Conservation (phyloP, 768 basidiomycete species). For the Tylopilus sp. region DNA sequence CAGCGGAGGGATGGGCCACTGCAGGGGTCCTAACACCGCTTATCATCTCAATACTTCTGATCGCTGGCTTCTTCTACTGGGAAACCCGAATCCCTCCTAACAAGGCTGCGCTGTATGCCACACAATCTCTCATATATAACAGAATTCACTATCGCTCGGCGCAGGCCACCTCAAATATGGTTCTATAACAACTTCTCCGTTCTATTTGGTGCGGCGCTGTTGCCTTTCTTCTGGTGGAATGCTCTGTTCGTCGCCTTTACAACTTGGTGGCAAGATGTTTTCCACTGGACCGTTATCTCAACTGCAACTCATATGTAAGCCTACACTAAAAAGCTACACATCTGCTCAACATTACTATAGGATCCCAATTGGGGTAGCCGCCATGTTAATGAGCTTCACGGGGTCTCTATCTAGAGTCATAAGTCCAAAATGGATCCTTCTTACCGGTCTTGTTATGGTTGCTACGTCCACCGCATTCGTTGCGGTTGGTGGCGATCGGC, state of each 20-base stretch:
- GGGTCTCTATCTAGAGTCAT: conserved; percentile 37
- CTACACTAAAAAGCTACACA: neutral
- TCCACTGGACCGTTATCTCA: conserved; percentile 40
- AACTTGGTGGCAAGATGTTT: conserved; percentile 40
- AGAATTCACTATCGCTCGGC: neutral
- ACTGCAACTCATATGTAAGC: conserved; percentile 39
- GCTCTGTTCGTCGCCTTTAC: conserved; percentile 33
- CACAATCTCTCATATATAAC: neutral
- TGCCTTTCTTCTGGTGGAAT: conserved; percentile 43
- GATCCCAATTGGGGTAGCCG: conserved; percentile 40
- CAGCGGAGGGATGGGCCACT: conserved; percentile 47
- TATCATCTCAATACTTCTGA: conserved; percentile 40
- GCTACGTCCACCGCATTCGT: conserved; percentile 40
- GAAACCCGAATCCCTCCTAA: conserved; percentile 40
- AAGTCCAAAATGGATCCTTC: conserved; percentile 44
- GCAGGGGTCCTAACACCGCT: conserved; percentile 45
- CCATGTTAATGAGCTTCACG: conserved; percentile 36
- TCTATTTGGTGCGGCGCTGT: conserved; percentile 35
- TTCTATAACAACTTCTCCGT: conserved; percentile 39
- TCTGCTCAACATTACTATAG: conserved; percentile 19
- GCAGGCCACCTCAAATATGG: conserved; percentile 43
- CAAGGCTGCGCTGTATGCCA: conserved; percentile 40
- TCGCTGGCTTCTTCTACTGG: conserved; percentile 48
- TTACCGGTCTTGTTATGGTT: conserved; percentile 38
- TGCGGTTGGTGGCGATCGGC: conserved; percentile 38